Evolutionary conservation across 768 basidiomycete genomes (phyloP).

Genomic region (Coprinopsis strossmayeri): DNA sequence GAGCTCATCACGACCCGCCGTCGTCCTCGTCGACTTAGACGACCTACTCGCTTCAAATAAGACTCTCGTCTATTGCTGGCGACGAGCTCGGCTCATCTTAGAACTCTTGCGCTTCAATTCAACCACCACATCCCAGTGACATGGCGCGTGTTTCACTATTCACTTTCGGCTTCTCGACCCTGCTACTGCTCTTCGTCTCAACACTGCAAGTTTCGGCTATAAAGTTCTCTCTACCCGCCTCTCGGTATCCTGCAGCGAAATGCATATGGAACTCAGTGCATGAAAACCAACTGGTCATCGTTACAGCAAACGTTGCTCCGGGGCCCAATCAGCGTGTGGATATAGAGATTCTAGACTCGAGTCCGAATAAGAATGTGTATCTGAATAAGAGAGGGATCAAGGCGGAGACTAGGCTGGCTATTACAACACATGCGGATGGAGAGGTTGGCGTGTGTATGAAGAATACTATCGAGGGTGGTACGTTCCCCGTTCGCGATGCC

Average conservation of each 20-base stretch:
- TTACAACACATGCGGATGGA: constrained; percentile 90
- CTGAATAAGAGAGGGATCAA: constrained; percentile 83
- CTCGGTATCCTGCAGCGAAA: constrained; percentile 67
- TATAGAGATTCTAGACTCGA: constrained; percentile 91
- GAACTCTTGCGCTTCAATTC: too few species aligned
- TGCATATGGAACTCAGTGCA: constrained; percentile 97
- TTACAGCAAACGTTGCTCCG: constrained; percentile 87
- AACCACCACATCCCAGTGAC: too few species aligned
- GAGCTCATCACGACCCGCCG: too few species aligned
- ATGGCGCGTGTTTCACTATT: too few species aligned
- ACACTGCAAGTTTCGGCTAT: constrained; percentile 28
- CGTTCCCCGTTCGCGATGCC: constrained; percentile 21
- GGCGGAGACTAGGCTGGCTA: constrained; percentile 86
- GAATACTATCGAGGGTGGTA: constrained; percentile 72
- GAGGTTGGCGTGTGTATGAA: constrained; percentile 95
- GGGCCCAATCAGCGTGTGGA: constrained; percentile 79
- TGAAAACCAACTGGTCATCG: constrained; percentile 83
- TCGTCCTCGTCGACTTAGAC: too few species aligned
- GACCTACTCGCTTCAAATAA: too few species aligned
- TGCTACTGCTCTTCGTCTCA: neutral
- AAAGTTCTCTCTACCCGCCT: constrained; percentile 77
- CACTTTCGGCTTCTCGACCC: neutral
- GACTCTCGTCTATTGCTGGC: too few species aligned
- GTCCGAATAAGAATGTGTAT: constrained; percentile 80
- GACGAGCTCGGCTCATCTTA: too few species aligned